A percentile compares a stretch with the other conserved stretches of the same genome.
Evolutionary conservation across 2,329 filamentous ascomycete species (phyloP).

Genomic region (Cladobotryum mycophilum): DNA sequence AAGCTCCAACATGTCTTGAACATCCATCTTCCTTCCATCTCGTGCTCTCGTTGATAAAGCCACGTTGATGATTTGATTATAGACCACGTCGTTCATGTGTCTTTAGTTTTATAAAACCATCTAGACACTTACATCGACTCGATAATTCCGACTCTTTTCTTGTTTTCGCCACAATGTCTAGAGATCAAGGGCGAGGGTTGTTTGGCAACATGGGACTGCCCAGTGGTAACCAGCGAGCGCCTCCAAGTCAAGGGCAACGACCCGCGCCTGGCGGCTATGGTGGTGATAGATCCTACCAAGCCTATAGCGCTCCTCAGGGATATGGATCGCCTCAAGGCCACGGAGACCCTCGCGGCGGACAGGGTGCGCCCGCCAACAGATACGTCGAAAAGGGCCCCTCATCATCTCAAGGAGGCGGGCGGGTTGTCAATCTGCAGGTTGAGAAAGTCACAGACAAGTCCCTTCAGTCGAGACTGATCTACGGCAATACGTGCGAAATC

Average conservation of each 20-base stretch:
- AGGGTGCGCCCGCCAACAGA: constrained; percentile 20
- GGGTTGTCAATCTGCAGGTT: constrained; percentile 34
- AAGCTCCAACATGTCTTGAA: constrained; percentile 11
- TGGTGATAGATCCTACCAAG: constrained; percentile 12
- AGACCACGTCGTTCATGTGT: not conserved
- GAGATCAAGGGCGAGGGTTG: constrained; percentile 20
- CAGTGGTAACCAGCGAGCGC: constrained; percentile 23
- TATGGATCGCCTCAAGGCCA: constrained; percentile 22
- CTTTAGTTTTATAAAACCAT: not conserved
- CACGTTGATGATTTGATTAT: no score
- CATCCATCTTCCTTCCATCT: not conserved
- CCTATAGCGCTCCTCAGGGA: constrained; percentile 28
- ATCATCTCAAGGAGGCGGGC: constrained; percentile 16
- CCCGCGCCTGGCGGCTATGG: constrained; percentile 19
- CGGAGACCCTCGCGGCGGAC: constrained; percentile 20
- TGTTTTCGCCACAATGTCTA: constrained; percentile 23
- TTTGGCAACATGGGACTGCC: constrained; percentile 23
- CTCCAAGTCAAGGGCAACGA: constrained; percentile 18
- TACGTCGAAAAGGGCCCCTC: constrained; percentile 25
- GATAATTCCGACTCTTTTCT: no score
- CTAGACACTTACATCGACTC: no score
- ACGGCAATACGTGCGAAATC: constrained; percentile 54
- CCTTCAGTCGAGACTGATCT: constrained; percentile 54
- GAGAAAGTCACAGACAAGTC: constrained; percentile 49
- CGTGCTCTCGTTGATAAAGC: no score